Base-by-base conservation (phyloP, 805 yeast genomes). In the Candida stauntonica region DNA sequence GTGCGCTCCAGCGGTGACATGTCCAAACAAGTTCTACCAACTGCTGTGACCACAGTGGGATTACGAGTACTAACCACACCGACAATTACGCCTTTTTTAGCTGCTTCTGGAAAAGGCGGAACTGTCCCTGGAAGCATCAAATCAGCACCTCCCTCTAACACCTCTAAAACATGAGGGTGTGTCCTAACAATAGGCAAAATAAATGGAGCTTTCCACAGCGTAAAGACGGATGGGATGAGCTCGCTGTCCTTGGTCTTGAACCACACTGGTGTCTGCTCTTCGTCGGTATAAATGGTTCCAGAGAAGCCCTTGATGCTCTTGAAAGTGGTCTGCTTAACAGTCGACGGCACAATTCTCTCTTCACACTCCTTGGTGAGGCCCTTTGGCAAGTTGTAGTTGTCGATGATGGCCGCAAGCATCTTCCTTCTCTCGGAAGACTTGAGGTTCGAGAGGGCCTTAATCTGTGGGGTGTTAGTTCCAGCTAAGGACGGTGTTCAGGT, bases 341-440 rank as follows among this genome's bases (percentile, higher is more conserved):
- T 34, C 6, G 49, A 23, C 32, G 58, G 60, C 1, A 55, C 35
- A 3, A 58, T 27, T 17, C 27, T 31, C 27, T 49, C 48, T 24
- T 51, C 57, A 5, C 47, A 31, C 20, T 48, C 53, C 26, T 52
- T 50, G 9, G 54, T 32, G 15, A 54, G 33, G 8, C 57, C 63
- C 29, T 60, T 62, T 4, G 69, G 64, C 18, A 77, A 52, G 8
- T 50, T 52, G 48, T 69, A 78, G 20, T 50, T 55, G 17, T 59
- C 49, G 46, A 77, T 65, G 21, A 81, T 66, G 5, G 56, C 50
- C 5, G 36, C 18, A 9, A 46, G 36, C 44, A 46, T 33, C 45
- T 70, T 71, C 46, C 85, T 73, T 29, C 93, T 67, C 47, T 87
- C 97, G 0, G 95, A 83, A 12, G 86, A 75, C 60, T 87, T 88